A percentile compares a stretch with the other conserved stretches of the same genome.
phyloP scores from a whole-genome alignment of 345 rosid species.

The Orychophragmus violaceus region DNA sequence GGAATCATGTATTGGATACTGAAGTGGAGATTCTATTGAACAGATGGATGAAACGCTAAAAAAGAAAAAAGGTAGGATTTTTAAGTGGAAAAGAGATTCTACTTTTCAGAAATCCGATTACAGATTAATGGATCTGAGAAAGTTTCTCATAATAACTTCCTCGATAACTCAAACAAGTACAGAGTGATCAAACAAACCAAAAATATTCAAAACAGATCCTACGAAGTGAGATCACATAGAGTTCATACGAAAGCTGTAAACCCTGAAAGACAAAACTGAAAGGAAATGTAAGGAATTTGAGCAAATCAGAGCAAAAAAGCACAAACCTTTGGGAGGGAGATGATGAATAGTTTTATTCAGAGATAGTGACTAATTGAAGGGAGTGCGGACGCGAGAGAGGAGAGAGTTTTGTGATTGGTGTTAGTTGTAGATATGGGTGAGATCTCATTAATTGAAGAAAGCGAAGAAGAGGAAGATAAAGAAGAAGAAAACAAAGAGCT shows the following conservation, averaged over 20 bases:
- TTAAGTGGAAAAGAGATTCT: conserved; percentile 7
- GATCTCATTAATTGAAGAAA: conserved; percentile 38
- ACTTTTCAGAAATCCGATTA: neutral
- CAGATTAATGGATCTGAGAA: conserved; percentile 1
- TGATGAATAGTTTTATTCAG: neutral
- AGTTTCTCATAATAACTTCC: neutral
- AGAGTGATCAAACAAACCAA: neutral
- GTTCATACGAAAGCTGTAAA: neutral
- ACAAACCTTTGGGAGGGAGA: conserved; percentile 13
- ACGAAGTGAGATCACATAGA: neutral
- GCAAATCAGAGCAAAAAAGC: conserved; percentile 17
- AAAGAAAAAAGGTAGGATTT: neutral
- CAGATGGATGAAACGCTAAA: neutral
- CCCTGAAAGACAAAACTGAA: neutral
- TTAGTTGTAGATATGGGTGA: conserved; percentile 29
- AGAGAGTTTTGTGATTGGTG: conserved; percentile 9
- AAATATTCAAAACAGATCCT: neutral
- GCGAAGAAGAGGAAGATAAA: neutral
- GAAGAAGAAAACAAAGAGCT: conserved; percentile 1
- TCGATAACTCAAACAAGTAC: neutral
- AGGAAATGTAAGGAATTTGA: neutral
- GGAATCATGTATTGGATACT: neutral
- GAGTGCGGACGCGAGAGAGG: conserved; percentile 18
- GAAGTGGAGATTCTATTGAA: conserved; percentile 5
- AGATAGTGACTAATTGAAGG: conserved; percentile 3